Evolutionary conservation across 2,329 filamentous ascomycete species (phyloP).

Genomic region (Arachnopeziza araneosa): DNA sequence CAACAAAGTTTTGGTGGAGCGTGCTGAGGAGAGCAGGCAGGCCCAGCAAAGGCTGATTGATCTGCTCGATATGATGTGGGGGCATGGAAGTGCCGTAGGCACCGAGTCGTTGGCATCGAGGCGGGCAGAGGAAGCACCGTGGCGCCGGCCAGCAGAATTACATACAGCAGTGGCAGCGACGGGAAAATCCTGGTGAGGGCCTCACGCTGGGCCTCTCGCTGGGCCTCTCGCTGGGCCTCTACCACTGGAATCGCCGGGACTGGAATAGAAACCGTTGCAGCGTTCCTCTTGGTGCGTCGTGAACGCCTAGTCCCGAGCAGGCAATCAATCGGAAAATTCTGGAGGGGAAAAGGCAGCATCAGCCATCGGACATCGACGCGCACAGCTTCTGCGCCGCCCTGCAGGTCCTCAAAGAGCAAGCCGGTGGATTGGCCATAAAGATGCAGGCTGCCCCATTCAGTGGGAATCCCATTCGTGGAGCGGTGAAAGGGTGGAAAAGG

Average conservation of each 20-base stretch:
- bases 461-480: constrained; percentile 20
- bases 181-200: background rate
- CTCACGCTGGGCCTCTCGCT: background rate
- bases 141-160: background rate
- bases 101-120: background rate
- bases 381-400: constrained; percentile 16
- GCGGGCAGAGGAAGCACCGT: background rate
- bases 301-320: background rate
- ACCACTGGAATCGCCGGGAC: constrained; percentile 20
- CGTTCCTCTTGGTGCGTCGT: background rate
- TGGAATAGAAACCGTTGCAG: constrained; percentile 15
- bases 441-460: constrained; percentile 3
- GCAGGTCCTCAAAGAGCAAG: constrained; percentile 15
- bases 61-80: background rate
- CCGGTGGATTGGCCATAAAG: constrained; percentile 23
- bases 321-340: background rate
- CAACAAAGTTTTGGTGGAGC: constrained; percentile 4
- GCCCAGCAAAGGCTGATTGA: background rate
- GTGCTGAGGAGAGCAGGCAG: constrained; percentile 10
- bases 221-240: background rate
- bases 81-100: background rate
- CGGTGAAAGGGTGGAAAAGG: constrained; percentile 14
- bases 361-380: background rate
- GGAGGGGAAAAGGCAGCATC: constrained; percentile 2
- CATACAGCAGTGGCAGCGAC: background rate